These are phyloP conservation scores for Avena atlantica DNA, from an alignment of 176 grass and related monocot genomes.

Conservation along the genomic window DNA sequence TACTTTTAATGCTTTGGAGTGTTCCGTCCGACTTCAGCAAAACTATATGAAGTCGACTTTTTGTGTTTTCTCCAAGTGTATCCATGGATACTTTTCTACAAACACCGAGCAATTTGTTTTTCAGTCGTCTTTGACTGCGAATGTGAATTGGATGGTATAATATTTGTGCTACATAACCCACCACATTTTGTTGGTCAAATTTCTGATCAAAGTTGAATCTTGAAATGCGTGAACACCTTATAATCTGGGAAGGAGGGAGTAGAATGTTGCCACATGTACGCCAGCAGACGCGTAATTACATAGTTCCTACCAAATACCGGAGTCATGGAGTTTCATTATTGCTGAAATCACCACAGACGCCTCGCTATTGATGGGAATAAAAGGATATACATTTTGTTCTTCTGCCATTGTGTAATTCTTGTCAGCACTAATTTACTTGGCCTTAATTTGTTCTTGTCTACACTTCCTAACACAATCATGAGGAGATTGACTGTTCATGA, in stretches of 20 bases:
- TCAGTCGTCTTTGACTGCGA: background rate
- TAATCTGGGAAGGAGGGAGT: background rate
- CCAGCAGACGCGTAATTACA: background rate
- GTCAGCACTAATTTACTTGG: background rate
- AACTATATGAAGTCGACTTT: background rate
- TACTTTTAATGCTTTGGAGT: slow-evolving; percentile 9
- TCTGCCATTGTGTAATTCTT: background rate
- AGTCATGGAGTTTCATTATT: background rate
- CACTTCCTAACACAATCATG: background rate
- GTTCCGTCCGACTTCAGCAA: slow-evolving; percentile 1
- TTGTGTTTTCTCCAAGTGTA: slow-evolving; percentile 26
- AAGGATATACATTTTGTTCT: background rate
- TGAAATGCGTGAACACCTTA: background rate
- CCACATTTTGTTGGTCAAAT: background rate
- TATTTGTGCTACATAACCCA: background rate
- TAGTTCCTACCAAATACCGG: background rate
- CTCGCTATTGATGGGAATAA: background rate
- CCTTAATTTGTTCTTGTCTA: background rate
- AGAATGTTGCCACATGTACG: background rate
- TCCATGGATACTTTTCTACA: background rate
- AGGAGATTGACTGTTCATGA: slow-evolving; percentile 28
- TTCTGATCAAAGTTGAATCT: background rate
- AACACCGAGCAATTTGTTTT: background rate
- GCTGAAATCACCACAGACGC: background rate
- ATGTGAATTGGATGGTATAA: background rate